These are phyloP conservation scores for Aspergillus aculeatus DNA, from an alignment of 2,329 filamentous ascomycete genomes.

Conservation along the genomic window DNA sequence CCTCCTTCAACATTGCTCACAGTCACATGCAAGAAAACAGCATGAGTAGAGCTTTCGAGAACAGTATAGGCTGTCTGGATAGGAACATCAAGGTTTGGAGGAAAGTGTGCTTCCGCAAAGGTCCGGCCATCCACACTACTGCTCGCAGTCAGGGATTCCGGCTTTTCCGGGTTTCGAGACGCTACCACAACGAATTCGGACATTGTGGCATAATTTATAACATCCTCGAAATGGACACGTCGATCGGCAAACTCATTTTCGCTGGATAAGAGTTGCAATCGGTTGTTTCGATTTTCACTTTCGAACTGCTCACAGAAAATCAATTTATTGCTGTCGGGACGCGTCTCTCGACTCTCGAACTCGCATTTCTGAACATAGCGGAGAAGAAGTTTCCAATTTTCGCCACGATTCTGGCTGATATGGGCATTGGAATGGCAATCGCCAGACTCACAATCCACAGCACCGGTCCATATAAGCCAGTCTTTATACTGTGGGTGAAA, in stretches of 20 bases:
- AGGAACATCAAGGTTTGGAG: constrained; percentile 74
- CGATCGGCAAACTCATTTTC: constrained; percentile 72
- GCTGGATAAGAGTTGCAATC: constrained; percentile 71
- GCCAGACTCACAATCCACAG: constrained; percentile 62
- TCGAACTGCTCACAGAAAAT: constrained; percentile 64
- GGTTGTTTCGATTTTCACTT: constrained; percentile 62
- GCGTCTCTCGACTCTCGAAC: constrained; percentile 70
- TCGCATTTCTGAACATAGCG: constrained; percentile 78
- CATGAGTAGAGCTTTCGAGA: constrained; percentile 89
- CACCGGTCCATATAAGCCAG: constrained; percentile 89
- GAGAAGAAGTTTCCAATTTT: constrained; percentile 72
- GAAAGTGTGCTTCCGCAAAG: constrained; percentile 84
- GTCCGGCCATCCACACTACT: constrained; percentile 79
- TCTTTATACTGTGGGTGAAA: constrained; percentile 86
- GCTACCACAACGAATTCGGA: constrained; percentile 93
- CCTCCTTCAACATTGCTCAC: constrained; percentile 65
- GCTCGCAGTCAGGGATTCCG: constrained; percentile 70
- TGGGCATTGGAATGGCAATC: constrained; percentile 74
- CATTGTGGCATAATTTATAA: constrained; percentile 90
- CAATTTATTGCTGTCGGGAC: constrained; percentile 61
- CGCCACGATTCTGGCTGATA: constrained; percentile 73
- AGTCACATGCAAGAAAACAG: constrained; percentile 89
- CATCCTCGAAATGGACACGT: constrained; percentile 65
- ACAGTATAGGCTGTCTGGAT: constrained; percentile 87
- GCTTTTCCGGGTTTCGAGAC: constrained; percentile 60